Base-by-base conservation (phyloP, 108 stramenopile species). In the Stephanodiscus triporus region DNA sequence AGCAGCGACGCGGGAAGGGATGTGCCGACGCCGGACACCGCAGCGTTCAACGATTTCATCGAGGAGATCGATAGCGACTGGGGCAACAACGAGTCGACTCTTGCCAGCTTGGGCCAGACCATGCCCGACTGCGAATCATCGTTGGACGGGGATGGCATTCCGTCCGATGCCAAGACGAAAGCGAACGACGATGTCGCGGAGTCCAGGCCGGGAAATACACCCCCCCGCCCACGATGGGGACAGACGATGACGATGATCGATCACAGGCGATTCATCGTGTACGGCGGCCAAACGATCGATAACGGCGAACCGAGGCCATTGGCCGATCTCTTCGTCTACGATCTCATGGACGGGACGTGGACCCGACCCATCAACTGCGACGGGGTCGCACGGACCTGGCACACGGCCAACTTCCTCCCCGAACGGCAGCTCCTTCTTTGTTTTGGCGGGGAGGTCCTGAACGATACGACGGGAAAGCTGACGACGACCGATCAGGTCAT, bases 211-310 rank as follows among this genome's bases (percentile, higher is more conserved):
- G n/a, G n/a, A n/a, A n/a, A n/a, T n/a, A n/a, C n/a, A n/a, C n/a
- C n/a, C n/a, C 89, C 92, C 14, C 80, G 86, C 68, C 78, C 87
- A 17, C 76, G 94, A 34, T 95, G 94, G 94, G 94, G 91, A 42
- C 90, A 92, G 29, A 89, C 86, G 13, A 86, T 91, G 85, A 90
- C 90, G 9, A 67, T 78, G 73, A 78, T 95, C 20, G 88, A 89
- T 34, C 80, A 86, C 51, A 67, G 68, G n/a, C 79, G 86, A 17
- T 60, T 92, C 24, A 63, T 95, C 22, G 85, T 92, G 3, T 92
- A 95, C 63, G 94, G 94, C 50, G 94, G 94, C 30, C 90, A 92
- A 80, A 81, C 85, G 26, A 72, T 85, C 58, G 81, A 84, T 4
- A 78, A 54, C 9, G 76, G 81, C 16, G 54, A 75, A 22, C 66